Evolutionary conservation across 1,284 basidiomycete genomes (phyloP), one percentile per base, ranked within the genome.

Genomic region (Boletellus deceptivus): DNA sequence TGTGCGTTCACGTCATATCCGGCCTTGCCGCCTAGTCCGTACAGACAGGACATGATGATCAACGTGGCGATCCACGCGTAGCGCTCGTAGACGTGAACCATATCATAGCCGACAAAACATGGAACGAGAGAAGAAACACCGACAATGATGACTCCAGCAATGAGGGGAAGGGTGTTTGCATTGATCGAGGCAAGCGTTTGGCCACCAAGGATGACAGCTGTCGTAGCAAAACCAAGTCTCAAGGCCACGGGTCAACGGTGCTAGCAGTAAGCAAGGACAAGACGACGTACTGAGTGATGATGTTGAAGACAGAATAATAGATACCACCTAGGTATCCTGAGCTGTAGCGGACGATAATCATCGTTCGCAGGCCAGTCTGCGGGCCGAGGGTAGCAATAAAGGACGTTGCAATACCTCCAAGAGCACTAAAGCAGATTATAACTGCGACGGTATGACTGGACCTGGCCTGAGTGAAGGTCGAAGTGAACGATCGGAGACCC

Each of bases 311-410:
- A 9, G 80, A 77, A 58, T 81, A 82, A 48, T 85, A 70, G 9
- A 72, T 74, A 1, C 78, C 75, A 11, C 82, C 81, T 35, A 78
- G 59, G 57, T 79, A 83, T 5, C 82, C 83, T 3, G 79, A 79
- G 49, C 76, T 77, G 57, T 75, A 83, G 2, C 82, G 71, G 4
- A 73, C 68, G 52, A 79, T 77, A 48, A 78, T 61, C 79, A 87
- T 85, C 1, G 83, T 84, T 6, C 84, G 73, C 44, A 86, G 63
- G 7, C 84, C 84, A 0, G 79, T 78, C 55, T 72, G 68, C 1
- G 83, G 82, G 0, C 84, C 84, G n/a, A 86, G 73, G 1, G 74
- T 80, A 13, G 82, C 77, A 44, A 82, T 75, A 59, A 80, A 82
- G 0, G 77, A 76, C 0, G 73, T 73, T 18, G 69, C 52, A 43